A percentile compares a stretch with the other conserved stretches of the same genome.
These are phyloP conservation scores for Fulvia fulva DNA, from an alignment of 2,329 filamentous ascomycete genomes.

Conservation along the genomic window DNA sequence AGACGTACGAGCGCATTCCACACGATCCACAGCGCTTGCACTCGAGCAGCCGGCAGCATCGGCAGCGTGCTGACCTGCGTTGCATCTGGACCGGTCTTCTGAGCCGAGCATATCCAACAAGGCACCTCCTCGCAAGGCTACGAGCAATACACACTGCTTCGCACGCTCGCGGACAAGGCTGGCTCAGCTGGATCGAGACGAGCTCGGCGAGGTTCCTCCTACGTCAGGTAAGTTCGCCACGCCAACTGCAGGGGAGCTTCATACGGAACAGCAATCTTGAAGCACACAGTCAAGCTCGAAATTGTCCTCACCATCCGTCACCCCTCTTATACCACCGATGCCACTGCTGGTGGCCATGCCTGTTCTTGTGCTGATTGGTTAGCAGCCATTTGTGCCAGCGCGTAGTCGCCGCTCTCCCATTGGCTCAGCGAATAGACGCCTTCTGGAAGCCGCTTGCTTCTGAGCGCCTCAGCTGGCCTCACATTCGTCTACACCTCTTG, in stretches of 20 bases:
- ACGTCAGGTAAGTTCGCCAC: conserved; percentile 10
- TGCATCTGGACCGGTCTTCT: background rate
- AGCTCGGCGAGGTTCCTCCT: background rate
- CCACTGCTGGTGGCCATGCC: conserved; percentile 21
- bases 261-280: background rate
- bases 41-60: background rate
- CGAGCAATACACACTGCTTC: background rate
- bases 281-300: background rate
- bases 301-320: background rate
- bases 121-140: background rate
- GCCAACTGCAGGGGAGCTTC: conserved; percentile 5
- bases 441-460: conserved; percentile 10
- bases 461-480: conserved; percentile 15
- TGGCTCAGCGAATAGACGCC: conserved; percentile 15
- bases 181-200: background rate
- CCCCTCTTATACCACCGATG: conserved; percentile 17
- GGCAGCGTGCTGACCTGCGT: background rate
- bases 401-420: conserved; percentile 12
- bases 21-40: background rate
- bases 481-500: conserved; percentile 8
- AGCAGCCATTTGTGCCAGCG: conserved; percentile 6
- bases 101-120: background rate
- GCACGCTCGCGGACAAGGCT: background rate
- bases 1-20: conserved; percentile 3
- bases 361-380: conserved; percentile 19